These are phyloP conservation scores for Alternaria angustiovoidea DNA, from an alignment of 2,329 filamentous ascomycete species.

Conservation along the genomic window DNA sequence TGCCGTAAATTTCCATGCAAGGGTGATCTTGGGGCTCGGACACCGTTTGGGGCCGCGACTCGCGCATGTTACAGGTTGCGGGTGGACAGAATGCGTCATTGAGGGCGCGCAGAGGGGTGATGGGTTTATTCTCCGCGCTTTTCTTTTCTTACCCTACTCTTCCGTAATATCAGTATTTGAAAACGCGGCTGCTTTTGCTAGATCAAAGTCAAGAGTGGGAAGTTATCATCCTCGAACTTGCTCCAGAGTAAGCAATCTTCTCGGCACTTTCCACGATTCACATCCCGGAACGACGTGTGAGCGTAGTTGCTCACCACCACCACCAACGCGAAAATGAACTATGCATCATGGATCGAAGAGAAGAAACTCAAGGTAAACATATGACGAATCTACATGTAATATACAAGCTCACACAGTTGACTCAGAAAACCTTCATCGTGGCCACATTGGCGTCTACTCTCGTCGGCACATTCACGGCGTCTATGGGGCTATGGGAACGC, in stretches of 20 bases:
- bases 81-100: constrained; percentile 29
- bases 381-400: neutral
- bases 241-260: neutral
- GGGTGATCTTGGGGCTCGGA: constrained; percentile 21
- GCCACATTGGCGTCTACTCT: constrained; percentile 56
- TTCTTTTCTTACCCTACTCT: constrained; percentile 5
- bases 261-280: constrained; percentile 2
- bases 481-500: constrained; percentile 54
- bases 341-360: constrained; percentile 57
- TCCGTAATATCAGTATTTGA: neutral
- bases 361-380: constrained; percentile 52
- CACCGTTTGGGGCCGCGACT: constrained; percentile 17
- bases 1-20: constrained; percentile 13
- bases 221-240: neutral
- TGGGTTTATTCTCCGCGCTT: constrained; percentile 7
- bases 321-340: constrained; percentile 49
- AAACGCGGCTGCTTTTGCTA: neutral
- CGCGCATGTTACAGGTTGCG: constrained; percentile 7
- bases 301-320: constrained; percentile 7
- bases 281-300: neutral
- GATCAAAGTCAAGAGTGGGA: neutral
- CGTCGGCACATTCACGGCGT: constrained; percentile 56
- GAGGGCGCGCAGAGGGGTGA: constrained; percentile 10
- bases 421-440: constrained; percentile 56
- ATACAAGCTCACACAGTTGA: neutral